phyloP scores from a whole-genome alignment of 208 protist genomes.

The Strigomonas culicis region DNA sequence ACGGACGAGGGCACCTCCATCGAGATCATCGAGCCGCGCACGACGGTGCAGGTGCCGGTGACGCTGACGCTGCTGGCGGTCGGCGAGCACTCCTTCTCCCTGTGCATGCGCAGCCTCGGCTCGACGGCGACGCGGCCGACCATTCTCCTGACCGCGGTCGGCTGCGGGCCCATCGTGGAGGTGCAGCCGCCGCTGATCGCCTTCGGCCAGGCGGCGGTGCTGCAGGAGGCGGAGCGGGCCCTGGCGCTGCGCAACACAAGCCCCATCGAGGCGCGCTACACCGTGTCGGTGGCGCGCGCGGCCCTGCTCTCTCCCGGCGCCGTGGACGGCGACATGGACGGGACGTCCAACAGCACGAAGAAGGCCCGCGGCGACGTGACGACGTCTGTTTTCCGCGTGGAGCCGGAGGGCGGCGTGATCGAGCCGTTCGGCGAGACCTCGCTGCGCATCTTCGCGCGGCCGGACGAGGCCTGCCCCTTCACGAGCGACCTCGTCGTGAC shows the following conservation, averaged over 20 bases:
- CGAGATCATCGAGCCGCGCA: constrained; percentile 36
- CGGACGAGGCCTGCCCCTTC: constrained; percentile 89
- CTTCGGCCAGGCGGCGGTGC: constrained; percentile 73
- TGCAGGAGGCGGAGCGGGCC: constrained; percentile 33
- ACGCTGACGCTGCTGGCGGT: constrained; percentile 68
- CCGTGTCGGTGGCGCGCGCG: not conserved
- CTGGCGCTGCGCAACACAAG: constrained; percentile 81
- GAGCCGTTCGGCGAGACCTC: constrained; percentile 42
- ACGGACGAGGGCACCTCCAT: constrained; percentile 21
- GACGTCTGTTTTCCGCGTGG: constrained; percentile 29
- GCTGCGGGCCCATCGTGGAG: constrained; percentile 73
- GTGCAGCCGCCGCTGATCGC: constrained; percentile 41
- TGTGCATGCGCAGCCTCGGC: constrained; percentile 81
- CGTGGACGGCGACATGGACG: constrained; percentile 2
- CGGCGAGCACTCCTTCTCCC: constrained; percentile 74
- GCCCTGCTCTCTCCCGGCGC: not conserved
- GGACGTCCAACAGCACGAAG: not conserved
- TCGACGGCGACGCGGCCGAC: constrained; percentile 23
- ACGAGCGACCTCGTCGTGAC: constrained; percentile 69
- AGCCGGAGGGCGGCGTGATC: constrained; percentile 52
- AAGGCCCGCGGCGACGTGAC: not conserved
- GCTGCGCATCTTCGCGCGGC: constrained; percentile 61
- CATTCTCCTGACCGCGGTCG: constrained; percentile 65
- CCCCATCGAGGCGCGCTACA: constrained; percentile 65
- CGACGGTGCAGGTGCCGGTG: constrained; percentile 63